phyloP scores from a whole-genome alignment of 2,329 filamentous ascomycete species.

The Sporothrix schenckii region DNA sequence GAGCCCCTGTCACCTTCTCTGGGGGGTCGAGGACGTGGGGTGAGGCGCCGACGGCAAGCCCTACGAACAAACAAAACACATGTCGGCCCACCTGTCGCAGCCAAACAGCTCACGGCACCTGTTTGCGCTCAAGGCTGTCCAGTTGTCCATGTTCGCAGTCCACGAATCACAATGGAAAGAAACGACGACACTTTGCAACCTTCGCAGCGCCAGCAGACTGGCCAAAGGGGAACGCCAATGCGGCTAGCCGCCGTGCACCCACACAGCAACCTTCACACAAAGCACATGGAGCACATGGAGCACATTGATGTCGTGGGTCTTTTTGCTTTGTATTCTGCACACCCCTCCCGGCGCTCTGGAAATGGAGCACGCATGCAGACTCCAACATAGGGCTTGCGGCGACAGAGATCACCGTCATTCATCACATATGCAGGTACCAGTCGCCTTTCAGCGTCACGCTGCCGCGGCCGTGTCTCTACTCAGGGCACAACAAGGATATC shows the following conservation, averaged over 20 bases:
- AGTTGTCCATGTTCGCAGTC: not conserved
- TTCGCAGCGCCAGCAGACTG: not conserved
- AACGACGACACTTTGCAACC: not conserved
- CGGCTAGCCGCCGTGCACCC: constrained; percentile 23
- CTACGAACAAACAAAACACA: not conserved
- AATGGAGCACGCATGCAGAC: not conserved
- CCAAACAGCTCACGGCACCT: not conserved
- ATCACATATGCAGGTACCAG: constrained; percentile 27
- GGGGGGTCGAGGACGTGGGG: not conserved
- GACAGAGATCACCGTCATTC: not conserved
- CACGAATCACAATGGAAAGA: constrained; percentile 12
- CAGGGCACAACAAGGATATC: not conserved
- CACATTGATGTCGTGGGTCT: not conserved
- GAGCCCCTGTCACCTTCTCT: too few species aligned
- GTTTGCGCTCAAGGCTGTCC: not conserved
- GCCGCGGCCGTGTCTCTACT: not conserved
- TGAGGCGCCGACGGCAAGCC: not conserved
- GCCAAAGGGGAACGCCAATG: constrained; percentile 7
- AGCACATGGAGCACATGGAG: not conserved
- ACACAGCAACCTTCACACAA: not conserved
- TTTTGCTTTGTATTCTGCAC: not conserved
- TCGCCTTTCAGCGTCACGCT: constrained; percentile 20
- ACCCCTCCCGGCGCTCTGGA: constrained; percentile 19
- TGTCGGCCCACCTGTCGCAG: not conserved
- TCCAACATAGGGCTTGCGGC: not conserved